Conservation (phyloP, 1,284 basidiomycete genomes). For the Gymnopus androsaceus region DNA sequence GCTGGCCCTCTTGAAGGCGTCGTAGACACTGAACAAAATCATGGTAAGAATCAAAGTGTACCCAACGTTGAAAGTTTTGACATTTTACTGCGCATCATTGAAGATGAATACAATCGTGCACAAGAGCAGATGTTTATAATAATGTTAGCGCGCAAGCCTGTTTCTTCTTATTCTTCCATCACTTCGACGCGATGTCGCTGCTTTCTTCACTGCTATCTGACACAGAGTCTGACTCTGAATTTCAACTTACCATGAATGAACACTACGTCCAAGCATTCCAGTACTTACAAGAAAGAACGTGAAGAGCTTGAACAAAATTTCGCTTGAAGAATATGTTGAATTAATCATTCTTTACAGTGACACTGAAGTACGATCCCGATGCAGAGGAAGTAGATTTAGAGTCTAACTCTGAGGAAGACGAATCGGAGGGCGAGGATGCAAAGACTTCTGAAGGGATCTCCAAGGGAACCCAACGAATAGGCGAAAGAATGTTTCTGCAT, state of each 20-base stretch:
- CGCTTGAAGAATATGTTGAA: background rate
- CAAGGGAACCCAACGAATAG: too few relatives aligned
- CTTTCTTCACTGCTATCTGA: too few relatives aligned
- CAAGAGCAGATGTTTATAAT: too few relatives aligned
- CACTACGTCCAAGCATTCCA: slow-evolving; percentile 83
- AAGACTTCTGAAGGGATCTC: too few relatives aligned
- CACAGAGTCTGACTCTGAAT: slow-evolving; percentile 32
- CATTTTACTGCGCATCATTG: too few relatives aligned
- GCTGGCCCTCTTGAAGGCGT: too few relatives aligned
- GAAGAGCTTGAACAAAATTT: slow-evolving; percentile 79
- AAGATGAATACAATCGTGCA: too few relatives aligned
- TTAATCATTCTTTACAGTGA: slow-evolving; percentile 51
- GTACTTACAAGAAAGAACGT: slow-evolving; percentile 76
- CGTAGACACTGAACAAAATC: too few relatives aligned
- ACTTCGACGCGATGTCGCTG: slow-evolving; percentile 18
- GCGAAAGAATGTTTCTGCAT: too few relatives aligned
- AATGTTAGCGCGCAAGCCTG: too few relatives aligned
- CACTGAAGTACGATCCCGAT: slow-evolving; percentile 86
- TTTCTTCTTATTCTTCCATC: background rate
- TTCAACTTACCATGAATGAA: slow-evolving; percentile 75
- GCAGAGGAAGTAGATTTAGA: slow-evolving; percentile 45
- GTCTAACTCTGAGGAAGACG: slow-evolving; percentile 75
- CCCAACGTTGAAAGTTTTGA: too few relatives aligned
- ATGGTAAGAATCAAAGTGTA: too few relatives aligned
- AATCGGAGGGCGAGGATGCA: slow-evolving; percentile 94